A percentile compares a stretch with the other conserved stretches of the same genome.
Conservation (phyloP, 1,284 basidiomycete genomes). For the Lentinus polychrous region DNA sequence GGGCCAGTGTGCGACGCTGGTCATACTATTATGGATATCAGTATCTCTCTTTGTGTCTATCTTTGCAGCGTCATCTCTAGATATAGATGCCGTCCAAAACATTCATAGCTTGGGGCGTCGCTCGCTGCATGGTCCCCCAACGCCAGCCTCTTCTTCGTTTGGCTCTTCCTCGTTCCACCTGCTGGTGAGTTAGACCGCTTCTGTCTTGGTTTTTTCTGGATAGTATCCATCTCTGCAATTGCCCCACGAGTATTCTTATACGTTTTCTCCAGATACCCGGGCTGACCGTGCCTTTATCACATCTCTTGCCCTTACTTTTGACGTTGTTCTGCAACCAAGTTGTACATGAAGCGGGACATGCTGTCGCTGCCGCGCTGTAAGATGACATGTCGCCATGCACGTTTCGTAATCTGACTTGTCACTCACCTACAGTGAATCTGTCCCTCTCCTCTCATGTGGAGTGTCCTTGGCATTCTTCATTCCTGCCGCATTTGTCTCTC, state of each 20-base stretch:
- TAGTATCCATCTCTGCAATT: background rate
- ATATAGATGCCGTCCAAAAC: too few species aligned
- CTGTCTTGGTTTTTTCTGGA: constrained; percentile 4
- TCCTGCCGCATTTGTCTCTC: constrained; percentile 65
- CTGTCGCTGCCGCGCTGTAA: constrained; percentile 58
- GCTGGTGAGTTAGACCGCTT: background rate
- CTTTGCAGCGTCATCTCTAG: too few species aligned
- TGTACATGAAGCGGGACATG: constrained; percentile 69
- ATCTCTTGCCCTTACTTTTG: constrained; percentile 54
- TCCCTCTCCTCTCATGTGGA: constrained; percentile 55
- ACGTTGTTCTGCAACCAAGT: constrained; percentile 53
- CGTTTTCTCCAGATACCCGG: constrained; percentile 55
- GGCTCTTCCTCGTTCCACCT: background rate
- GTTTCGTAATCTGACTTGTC: constrained; percentile 3
- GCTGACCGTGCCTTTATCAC: constrained; percentile 59
- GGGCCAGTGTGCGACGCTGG: too few species aligned
- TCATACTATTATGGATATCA: too few species aligned
- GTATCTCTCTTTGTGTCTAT: too few species aligned
- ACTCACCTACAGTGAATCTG: constrained; percentile 32
- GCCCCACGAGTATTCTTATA: background rate
- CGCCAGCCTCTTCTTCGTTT: background rate
- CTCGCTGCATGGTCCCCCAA: background rate
- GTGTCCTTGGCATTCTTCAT: constrained; percentile 47
- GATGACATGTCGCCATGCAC: constrained; percentile 18
- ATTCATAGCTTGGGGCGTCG: too few species aligned